Conservation (phyloP, 2,329 filamentous ascomycete species). For the Penicillium sp. region DNA sequence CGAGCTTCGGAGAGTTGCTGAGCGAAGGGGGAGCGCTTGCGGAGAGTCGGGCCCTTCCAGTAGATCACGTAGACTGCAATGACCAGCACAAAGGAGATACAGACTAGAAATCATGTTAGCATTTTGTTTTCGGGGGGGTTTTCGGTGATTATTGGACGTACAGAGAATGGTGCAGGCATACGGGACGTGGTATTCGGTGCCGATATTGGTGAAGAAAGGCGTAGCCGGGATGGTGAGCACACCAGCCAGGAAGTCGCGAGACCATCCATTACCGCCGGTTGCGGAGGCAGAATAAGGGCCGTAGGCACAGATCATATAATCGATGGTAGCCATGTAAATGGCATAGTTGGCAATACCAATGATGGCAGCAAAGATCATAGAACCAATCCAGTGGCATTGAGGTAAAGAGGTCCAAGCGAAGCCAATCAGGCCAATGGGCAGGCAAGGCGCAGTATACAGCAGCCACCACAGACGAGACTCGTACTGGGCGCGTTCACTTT, state of each 20-base stretch:
- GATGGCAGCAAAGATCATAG: slow-evolving; percentile 59
- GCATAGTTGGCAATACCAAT: slow-evolving; percentile 63
- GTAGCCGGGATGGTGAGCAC: slow-evolving; percentile 60
- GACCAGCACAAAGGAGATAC: slow-evolving; percentile 61
- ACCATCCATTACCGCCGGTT: slow-evolving; percentile 65
- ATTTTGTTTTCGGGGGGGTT: not conserved
- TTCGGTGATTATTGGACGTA: slow-evolving; percentile 21
- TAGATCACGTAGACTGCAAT: slow-evolving; percentile 66
- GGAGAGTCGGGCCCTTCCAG: slow-evolving; percentile 60
- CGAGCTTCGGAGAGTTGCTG: slow-evolving; percentile 56
- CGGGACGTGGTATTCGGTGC: slow-evolving; percentile 54
- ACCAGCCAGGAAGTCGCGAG: slow-evolving; percentile 64
- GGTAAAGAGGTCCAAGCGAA: slow-evolving; percentile 62
- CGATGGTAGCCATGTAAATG: slow-evolving; percentile 66
- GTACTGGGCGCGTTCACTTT: slow-evolving; percentile 60
- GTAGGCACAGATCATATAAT: slow-evolving; percentile 67
- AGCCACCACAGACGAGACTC: slow-evolving; percentile 62
- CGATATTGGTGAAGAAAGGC: slow-evolving; percentile 54
- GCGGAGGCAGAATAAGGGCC: slow-evolving; percentile 65
- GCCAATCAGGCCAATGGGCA: slow-evolving; percentile 61
- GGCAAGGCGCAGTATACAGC: slow-evolving; percentile 57
- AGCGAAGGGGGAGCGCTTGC: slow-evolving; percentile 63
- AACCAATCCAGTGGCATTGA: slow-evolving; percentile 59
- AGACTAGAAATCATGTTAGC: slow-evolving; percentile 34
- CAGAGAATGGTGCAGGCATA: slow-evolving; percentile 64